A percentile compares a stretch with the other conserved stretches of the same genome.
phyloP scores from a whole-genome alignment of 2,329 filamentous ascomycete genomes.

The Fusarium piperis region DNA sequence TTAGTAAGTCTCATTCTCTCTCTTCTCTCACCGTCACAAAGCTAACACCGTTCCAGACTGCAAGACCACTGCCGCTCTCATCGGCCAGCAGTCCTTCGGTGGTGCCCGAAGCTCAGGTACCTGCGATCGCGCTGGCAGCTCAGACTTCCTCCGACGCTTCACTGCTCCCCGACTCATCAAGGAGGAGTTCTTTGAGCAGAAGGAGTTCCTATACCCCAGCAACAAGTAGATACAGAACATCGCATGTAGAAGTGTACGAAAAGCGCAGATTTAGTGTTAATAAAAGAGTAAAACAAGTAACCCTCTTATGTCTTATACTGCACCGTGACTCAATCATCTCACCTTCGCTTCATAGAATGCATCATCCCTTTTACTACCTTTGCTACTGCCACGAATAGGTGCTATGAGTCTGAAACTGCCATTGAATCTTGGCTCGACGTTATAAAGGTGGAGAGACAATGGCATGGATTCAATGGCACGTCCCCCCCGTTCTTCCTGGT shows the following conservation, averaged over 20 bases:
- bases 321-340: background rate
- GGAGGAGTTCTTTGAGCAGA: slow-evolving; percentile 54
- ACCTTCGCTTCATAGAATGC: background rate
- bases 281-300: slow-evolving; percentile 7
- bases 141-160: slow-evolving; percentile 60
- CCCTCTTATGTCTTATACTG: background rate
- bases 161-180: slow-evolving; percentile 63
- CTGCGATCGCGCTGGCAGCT: slow-evolving; percentile 66
- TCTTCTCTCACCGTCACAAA: accelerated
- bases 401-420: background rate
- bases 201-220: slow-evolving; percentile 60
- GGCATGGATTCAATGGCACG: background rate
- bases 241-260: slow-evolving; percentile 26
- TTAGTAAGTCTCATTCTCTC: slow-evolving; percentile 46
- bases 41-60: slow-evolving; percentile 48
- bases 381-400: background rate
- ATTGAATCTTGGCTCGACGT: background rate
- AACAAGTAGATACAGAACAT: slow-evolving; percentile 49
- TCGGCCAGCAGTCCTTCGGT: slow-evolving; percentile 66
- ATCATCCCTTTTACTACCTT: background rate
- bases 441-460: background rate
- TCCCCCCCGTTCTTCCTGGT: background rate
- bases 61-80: slow-evolving; percentile 65
- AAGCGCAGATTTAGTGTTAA: slow-evolving; percentile 20
- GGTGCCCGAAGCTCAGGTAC: slow-evolving; percentile 63